Evolutionary conservation across 371 early-diverging fungal species (phyloP).

Genomic region (Blakeslea trispora): DNA sequence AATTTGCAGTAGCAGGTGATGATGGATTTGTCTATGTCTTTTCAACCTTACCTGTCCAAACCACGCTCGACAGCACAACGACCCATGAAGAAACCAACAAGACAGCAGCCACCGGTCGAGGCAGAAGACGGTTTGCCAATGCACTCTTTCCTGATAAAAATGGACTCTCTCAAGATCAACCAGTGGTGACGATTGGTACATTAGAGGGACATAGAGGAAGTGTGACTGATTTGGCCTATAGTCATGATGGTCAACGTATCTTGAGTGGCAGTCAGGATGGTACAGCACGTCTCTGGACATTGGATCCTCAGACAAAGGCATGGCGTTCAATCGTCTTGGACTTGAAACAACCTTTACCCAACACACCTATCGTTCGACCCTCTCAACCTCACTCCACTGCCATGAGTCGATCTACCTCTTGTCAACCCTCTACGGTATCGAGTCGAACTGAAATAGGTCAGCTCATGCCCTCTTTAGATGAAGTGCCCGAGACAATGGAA

Average conservation of each 20-base stretch:
- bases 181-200: slow-evolving; percentile 60
- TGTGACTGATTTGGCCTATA: slow-evolving; percentile 80
- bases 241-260: slow-evolving; percentile 70
- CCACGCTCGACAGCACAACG: slow-evolving; percentile 10
- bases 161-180: slow-evolving; percentile 48
- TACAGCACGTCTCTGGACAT: slow-evolving; percentile 54
- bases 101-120: slow-evolving; percentile 19
- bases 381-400: slow-evolving; percentile 17
- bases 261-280: slow-evolving; percentile 68
- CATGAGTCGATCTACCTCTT: slow-evolving; percentile 9
- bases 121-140: slow-evolving; percentile 33
- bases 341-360: slow-evolving; percentile 20
- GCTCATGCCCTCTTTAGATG: slow-evolving; percentile 16
- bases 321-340: slow-evolving; percentile 49
- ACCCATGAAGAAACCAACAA: background rate
- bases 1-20: slow-evolving; percentile 79
- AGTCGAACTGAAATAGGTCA: slow-evolving; percentile 18
- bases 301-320: slow-evolving; percentile 28
- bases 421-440: background rate
- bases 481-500: slow-evolving; percentile 1
- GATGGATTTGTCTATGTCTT: slow-evolving; percentile 81
- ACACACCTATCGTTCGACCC: slow-evolving; percentile 21
- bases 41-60: slow-evolving; percentile 50
- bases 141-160: slow-evolving; percentile 42
- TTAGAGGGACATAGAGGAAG: slow-evolving; percentile 75